phyloP scores from a whole-genome alignment of 140 eudicot species.

The Anethum foeniculum region DNA sequence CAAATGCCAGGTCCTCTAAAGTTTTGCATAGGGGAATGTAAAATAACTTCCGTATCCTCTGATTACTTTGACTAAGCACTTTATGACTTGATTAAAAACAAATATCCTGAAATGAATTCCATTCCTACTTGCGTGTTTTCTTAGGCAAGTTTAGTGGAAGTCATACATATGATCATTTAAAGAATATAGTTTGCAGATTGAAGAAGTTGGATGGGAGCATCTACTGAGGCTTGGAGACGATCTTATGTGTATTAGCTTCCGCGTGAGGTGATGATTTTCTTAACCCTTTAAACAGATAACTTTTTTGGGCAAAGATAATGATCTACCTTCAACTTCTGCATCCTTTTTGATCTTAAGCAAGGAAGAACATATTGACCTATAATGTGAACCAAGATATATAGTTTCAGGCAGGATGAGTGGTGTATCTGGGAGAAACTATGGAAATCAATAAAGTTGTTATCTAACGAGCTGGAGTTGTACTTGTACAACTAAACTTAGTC shows the following conservation, averaged over 20 bases:
- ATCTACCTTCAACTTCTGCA: background rate
- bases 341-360: background rate
- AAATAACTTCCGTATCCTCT: background rate
- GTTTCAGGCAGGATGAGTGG: background rate
- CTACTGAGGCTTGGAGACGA: constrained; percentile 51
- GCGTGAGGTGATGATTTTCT: constrained; percentile 44
- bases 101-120: background rate
- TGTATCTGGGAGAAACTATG: background rate
- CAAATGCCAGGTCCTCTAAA: background rate
- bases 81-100: background rate
- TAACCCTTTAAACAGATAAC: background rate
- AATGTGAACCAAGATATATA: background rate
- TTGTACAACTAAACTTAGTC: background rate
- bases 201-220: constrained; percentile 92
- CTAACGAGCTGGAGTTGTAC: background rate
- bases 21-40: background rate
- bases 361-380: background rate
- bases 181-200: constrained; percentile 39
- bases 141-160: background rate
- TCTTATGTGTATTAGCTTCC: constrained; percentile 58
- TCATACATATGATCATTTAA: background rate
- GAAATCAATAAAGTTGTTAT: background rate
- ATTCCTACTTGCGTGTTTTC: background rate
- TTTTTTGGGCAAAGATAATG: constrained; percentile 3
- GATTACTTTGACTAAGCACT: constrained; percentile 3